Evolutionary conservation across 2,329 filamentous ascomycete species (phyloP).

Genomic region (Didymella exigua): DNA sequence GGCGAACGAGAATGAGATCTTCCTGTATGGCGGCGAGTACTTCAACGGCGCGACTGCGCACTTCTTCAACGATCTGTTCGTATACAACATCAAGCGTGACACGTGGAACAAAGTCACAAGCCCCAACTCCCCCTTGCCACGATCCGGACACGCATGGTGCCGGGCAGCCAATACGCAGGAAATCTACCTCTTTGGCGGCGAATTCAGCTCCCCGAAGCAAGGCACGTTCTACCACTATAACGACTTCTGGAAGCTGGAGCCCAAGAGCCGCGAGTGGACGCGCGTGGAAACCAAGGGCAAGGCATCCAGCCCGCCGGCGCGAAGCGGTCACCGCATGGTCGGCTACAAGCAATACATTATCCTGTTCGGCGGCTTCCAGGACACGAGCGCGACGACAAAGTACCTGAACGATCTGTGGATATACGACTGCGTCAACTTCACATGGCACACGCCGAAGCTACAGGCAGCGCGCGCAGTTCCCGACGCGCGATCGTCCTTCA

Average conservation of each 20-base stretch:
- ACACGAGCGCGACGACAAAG: constrained; percentile 92
- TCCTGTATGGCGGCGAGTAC: constrained; percentile 93
- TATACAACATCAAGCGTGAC: constrained; percentile 79
- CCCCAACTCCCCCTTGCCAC: constrained; percentile 87
- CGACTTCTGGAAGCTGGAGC: constrained; percentile 94
- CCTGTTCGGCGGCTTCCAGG: constrained; percentile 95
- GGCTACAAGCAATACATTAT: constrained; percentile 97
- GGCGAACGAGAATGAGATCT: constrained; percentile 81
- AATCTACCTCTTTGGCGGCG: constrained; percentile 92
- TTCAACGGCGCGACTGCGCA: constrained; percentile 87
- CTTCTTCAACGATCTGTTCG: constrained; percentile 70
- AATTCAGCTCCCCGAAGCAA: constrained; percentile 96
- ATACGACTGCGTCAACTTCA: constrained; percentile 86
- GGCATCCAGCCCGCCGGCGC: constrained; percentile 78
- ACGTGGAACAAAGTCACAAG: constrained; percentile 91
- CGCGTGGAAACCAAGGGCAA: constrained; percentile 82
- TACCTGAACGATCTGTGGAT: constrained; percentile 95
- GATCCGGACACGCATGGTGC: constrained; percentile 94
- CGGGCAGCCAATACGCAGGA: constrained; percentile 82
- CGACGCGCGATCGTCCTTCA: constrained; percentile 89
- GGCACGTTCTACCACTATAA: constrained; percentile 99
- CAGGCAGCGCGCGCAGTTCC: constrained; percentile 84
- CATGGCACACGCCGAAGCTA: constrained; percentile 79
- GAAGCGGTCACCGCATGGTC: constrained; percentile 94
- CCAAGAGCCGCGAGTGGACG: constrained; percentile 84